These are phyloP conservation scores for Colletotrichum sp. DNA, from an alignment of 2,329 filamentous ascomycete genomes.

Conservation along the genomic window DNA sequence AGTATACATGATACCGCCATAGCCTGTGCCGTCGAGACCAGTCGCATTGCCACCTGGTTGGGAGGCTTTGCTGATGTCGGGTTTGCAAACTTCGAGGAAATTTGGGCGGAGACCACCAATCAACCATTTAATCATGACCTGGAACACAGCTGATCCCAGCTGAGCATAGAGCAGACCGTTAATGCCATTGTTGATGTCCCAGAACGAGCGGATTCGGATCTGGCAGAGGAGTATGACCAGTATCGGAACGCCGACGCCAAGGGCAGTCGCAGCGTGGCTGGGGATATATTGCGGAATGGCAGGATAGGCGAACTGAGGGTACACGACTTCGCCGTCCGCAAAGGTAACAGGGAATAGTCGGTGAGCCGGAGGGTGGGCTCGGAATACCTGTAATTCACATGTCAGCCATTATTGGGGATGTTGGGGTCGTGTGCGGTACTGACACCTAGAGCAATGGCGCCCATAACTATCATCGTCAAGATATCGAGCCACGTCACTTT, in stretches of 20 bases:
- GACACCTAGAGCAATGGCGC: slow-evolving; percentile 72
- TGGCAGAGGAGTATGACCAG: slow-evolving; percentile 69
- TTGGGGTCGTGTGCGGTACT: slow-evolving; percentile 32
- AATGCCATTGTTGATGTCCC: slow-evolving; percentile 74
- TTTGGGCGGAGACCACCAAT: slow-evolving; percentile 75
- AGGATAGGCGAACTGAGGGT: slow-evolving; percentile 74
- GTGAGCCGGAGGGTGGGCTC: slow-evolving; percentile 67
- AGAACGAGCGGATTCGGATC: slow-evolving; percentile 70
- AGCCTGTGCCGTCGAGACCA: slow-evolving; percentile 57
- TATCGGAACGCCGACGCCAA: slow-evolving; percentile 71
- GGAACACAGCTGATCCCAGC: slow-evolving; percentile 74
- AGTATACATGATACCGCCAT: slow-evolving; percentile 69
- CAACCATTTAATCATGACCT: slow-evolving; percentile 78
- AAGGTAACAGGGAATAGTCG: slow-evolving; percentile 74
- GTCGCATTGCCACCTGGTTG: slow-evolving; percentile 44
- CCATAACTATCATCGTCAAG: slow-evolving; percentile 70
- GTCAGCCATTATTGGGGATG: not conserved
- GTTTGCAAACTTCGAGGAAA: slow-evolving; percentile 75
- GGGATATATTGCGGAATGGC: slow-evolving; percentile 74
- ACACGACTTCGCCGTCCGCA: slow-evolving; percentile 69
- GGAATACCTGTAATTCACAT: slow-evolving; percentile 56
- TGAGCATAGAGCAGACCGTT: slow-evolving; percentile 74
- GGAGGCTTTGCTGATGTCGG: slow-evolving; percentile 50
- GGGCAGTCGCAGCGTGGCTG: slow-evolving; percentile 71
- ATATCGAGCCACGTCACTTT: slow-evolving; percentile 72